Percentiles rank a stretch among this genome's conserved stretches.
phyloP scores from a whole-genome alignment of 2,329 filamentous ascomycete genomes.

The Cordyceps militaris region DNA sequence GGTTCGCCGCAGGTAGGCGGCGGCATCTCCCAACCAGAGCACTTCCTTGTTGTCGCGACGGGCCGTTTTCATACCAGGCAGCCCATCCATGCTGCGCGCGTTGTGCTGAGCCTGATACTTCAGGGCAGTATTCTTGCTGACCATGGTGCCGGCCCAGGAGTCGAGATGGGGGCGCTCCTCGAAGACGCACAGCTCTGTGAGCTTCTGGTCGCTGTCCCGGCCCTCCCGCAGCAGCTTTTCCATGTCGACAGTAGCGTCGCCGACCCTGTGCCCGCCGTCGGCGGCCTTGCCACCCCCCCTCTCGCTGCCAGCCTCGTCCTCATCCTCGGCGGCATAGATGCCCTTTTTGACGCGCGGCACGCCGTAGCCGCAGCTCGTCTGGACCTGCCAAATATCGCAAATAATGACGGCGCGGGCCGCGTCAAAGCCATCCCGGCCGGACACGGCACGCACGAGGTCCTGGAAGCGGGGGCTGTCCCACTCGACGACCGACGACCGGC shows the following conservation, averaged over 20 bases:
- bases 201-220: slow-evolving; percentile 17
- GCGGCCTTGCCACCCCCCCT: slow-evolving; percentile 16
- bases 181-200: slow-evolving; percentile 36
- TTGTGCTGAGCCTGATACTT: slow-evolving; percentile 54
- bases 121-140: slow-evolving; percentile 41
- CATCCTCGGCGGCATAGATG: slow-evolving; percentile 26
- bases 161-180: slow-evolving; percentile 50
- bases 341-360: slow-evolving; percentile 47
- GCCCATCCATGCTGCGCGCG: slow-evolving; percentile 47
- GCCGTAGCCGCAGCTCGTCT: slow-evolving; percentile 60
- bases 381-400: slow-evolving; percentile 56
- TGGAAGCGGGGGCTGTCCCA: slow-evolving; percentile 46
- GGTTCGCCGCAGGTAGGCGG: slow-evolving; percentile 21
- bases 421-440: slow-evolving; percentile 30
- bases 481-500: slow-evolving; percentile 52
- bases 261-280: background rate
- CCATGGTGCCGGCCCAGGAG: slow-evolving; percentile 41
- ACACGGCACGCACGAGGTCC: slow-evolving; percentile 37
- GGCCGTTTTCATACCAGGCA: slow-evolving; percentile 49
- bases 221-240: slow-evolving; percentile 23
- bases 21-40: slow-evolving; percentile 35
- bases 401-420: slow-evolving; percentile 55
- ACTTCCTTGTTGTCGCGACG: slow-evolving; percentile 42
- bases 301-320: slow-evolving; percentile 13
- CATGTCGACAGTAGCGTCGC: slow-evolving; percentile 12